A percentile compares a stretch with the other conserved stretches of the same genome.
Evolutionary conservation across 805 yeast species (phyloP).

Genomic region (Debaryomyces hansenii): DNA sequence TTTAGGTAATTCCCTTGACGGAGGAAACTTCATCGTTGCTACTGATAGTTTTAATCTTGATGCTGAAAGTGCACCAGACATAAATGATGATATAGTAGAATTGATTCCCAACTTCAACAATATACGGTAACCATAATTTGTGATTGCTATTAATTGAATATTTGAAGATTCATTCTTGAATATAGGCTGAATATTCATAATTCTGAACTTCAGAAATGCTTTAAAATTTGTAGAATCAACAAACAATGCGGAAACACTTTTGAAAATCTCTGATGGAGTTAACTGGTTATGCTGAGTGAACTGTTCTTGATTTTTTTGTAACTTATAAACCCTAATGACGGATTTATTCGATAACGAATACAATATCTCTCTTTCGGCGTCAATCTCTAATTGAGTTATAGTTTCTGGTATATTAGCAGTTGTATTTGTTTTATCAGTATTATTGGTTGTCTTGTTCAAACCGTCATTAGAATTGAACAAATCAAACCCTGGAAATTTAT

Average conservation of each 20-base stretch:
- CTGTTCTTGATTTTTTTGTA: conserved; percentile 45
- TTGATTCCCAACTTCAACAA: conserved; percentile 52
- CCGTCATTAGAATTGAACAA: conserved; percentile 20
- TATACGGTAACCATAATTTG: conserved; percentile 81
- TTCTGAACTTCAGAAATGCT: conserved; percentile 47
- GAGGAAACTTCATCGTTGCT: conserved; percentile 62
- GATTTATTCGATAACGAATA: conserved; percentile 84
- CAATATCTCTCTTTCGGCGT: conserved; percentile 71
- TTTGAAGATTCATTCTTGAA: conserved; percentile 64
- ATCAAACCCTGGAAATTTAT: conserved; percentile 33
- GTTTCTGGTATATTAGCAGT: conserved; percentile 47
- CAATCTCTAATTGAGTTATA: conserved; percentile 66
- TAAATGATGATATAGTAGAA: conserved; percentile 23
- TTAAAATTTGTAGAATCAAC: conserved; percentile 59
- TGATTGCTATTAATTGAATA: conserved; percentile 73
- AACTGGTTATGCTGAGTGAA: conserved; percentile 37
- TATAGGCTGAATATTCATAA: conserved; percentile 64
- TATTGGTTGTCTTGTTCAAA: conserved; percentile 6
- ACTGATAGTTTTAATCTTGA: conserved; percentile 36
- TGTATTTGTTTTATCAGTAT: conserved; percentile 8
- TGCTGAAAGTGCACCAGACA: conserved; percentile 19
- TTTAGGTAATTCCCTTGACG: conserved; percentile 48
- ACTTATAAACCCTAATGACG: conserved; percentile 73
- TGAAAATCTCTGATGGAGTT: conserved; percentile 47
- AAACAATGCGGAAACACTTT: conserved; percentile 49